These are phyloP conservation scores for Fusarium ramigenum DNA, from an alignment of 2,329 filamentous ascomycete species.

Conservation along the genomic window DNA sequence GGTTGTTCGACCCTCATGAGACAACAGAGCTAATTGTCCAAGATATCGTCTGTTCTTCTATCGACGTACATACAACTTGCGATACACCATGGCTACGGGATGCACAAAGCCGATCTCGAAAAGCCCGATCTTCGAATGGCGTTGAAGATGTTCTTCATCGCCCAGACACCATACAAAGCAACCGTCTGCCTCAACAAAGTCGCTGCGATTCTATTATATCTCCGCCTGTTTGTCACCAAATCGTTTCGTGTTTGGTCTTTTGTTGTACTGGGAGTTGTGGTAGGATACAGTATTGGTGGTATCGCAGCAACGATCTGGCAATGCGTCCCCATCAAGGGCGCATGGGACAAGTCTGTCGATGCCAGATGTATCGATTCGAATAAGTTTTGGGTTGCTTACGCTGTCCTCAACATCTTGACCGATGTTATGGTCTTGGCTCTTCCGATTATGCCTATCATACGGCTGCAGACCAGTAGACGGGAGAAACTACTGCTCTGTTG, in stretches of 20 bases:
- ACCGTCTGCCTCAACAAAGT: not conserved
- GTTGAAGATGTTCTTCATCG: not conserved
- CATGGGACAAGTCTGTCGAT: not conserved
- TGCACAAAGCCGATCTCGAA: not conserved
- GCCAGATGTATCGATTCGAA: not conserved
- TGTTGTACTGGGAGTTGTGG: not conserved
- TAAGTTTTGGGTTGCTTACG: not conserved
- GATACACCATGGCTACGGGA: not conserved
- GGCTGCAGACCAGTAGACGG: not conserved
- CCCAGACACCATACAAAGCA: not conserved
- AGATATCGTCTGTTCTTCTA: not conserved
- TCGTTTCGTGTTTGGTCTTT: not conserved
- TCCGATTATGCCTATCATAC: not conserved
- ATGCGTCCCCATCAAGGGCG: not conserved
- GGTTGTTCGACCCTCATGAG: not conserved
- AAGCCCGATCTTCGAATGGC: not conserved
- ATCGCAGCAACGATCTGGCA: not conserved
- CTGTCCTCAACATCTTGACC: not conserved
- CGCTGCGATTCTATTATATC: not conserved
- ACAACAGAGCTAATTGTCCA: rapidly evolving
- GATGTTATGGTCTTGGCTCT: not conserved
- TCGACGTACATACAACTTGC: not conserved
- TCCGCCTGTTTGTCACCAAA: not conserved
- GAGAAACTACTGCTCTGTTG: not conserved
- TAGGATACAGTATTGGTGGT: not conserved